Base-by-base conservation (phyloP, 2,329 filamentous ascomycete species). In the Pseudopyricularia javanii region DNA sequence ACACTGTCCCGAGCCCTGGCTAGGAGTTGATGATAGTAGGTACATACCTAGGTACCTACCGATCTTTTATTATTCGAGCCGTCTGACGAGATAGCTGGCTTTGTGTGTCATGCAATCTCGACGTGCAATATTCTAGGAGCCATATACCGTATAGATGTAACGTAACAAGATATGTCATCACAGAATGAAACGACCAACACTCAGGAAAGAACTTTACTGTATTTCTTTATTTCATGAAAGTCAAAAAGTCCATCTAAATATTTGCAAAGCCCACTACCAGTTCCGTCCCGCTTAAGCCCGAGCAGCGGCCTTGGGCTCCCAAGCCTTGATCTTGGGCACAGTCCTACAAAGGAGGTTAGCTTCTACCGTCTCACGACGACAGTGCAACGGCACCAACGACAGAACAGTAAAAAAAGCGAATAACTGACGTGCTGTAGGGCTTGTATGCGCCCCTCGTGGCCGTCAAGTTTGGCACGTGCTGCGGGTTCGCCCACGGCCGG, bases 401-500 rank as follows among this genome's bases (percentile, higher is more conserved):
- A 43, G 20, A 33, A 1, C 28, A 30, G 1, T 1, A 26, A n/a
- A 17, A 12, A 6, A 35, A 47, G 15, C 6, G 17, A 45, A 24
- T 22, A 17, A 83, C 91, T 69, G 71, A 97, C 91, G 93, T 98
- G 74, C 76, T 95, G 73, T 96, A 98, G 33, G 93, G 82, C 76
- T 88, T 94, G 76, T 84, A 98, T 40, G 90, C 91, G 55, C 79
- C 88, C 57, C 86, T 80, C 56, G 79, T 85, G 63, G 76, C 73
- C 28, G 93, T 96, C 61, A 82, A 73, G 68, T 88, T 93, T 57
- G 86, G 83, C 57, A 83, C 74, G 63, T 91, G 66, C 73, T 78
- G 77, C 54, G 76, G 75, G 55, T 83, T 76, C 67, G 95, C 90
- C 86, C 91, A 97, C 35, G 75, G 68, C 57, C 89, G 80, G 43